Evolutionary conservation across 2,329 filamentous ascomycete species (phyloP).

Genomic region (Ilyonectria destructans): DNA sequence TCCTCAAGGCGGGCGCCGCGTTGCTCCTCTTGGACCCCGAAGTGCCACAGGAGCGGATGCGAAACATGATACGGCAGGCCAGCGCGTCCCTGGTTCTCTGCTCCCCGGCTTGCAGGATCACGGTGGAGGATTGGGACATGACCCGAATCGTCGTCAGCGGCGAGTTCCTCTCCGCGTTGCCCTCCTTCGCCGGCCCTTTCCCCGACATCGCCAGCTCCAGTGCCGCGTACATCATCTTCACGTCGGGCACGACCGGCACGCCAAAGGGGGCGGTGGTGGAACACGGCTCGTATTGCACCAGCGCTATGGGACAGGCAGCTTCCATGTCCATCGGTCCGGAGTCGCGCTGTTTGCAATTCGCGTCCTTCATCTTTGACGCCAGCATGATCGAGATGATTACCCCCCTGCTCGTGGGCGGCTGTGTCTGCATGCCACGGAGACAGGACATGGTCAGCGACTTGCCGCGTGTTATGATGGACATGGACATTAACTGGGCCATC

Average conservation of each 20-base stretch:
- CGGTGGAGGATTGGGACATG: background rate
- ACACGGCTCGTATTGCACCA: conserved; percentile 70
- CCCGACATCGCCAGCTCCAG: conserved; percentile 18
- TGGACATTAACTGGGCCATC: conserved; percentile 20
- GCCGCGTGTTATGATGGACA: conserved; percentile 11
- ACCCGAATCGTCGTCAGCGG: background rate
- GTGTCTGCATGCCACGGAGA: conserved; percentile 44
- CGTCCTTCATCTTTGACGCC: conserved; percentile 67
- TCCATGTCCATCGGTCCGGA: conserved; percentile 61
- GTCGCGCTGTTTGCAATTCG: conserved; percentile 64
- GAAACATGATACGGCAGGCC: conserved; percentile 11
- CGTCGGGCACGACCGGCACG: conserved; percentile 48
- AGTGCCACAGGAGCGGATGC: conserved; percentile 16
- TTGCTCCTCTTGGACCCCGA: conserved; percentile 26
- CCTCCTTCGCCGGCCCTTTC: background rate
- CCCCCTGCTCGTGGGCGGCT: conserved; percentile 39
- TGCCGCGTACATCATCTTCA: conserved; percentile 49
- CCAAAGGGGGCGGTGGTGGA: conserved; percentile 51
- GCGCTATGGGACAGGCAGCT: conserved; percentile 52
- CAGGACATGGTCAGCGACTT: conserved; percentile 35
- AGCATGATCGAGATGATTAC: conserved; percentile 54
- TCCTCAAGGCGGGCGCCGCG: conserved; percentile 27
- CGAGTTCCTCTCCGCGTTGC: background rate
- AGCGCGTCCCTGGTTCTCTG: conserved; percentile 9
- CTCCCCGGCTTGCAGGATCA: background rate